Evolutionary conservation across 257 asterid genomes (phyloP).

Genomic region (Solanum piurae): DNA sequence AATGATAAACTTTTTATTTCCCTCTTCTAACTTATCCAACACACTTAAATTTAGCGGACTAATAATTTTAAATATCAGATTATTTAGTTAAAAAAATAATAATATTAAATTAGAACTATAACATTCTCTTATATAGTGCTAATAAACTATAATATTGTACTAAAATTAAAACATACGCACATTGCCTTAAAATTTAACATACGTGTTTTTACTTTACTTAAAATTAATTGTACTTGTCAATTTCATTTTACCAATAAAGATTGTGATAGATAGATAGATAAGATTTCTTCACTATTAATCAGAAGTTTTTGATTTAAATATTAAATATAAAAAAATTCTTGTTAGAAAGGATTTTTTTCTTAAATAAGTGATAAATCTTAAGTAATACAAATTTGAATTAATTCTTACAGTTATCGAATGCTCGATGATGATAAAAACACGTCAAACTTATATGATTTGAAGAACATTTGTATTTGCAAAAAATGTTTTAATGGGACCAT

Average conservation of each 20-base stretch:
- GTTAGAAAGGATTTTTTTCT: too few species aligned
- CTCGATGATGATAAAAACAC: too few species aligned
- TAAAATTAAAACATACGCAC: not conserved
- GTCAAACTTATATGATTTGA: not conserved
- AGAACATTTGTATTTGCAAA: not conserved
- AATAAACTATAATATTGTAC: not conserved
- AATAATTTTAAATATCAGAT: not conserved
- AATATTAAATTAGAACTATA: not conserved
- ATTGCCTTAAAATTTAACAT: not conserved
- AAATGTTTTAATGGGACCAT: not conserved
- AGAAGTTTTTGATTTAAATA: too few species aligned
- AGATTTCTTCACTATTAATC: too few species aligned
- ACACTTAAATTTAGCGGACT: not conserved
- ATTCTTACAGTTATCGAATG: fast-evolving
- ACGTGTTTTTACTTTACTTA: not conserved
- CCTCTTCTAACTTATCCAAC: not conserved
- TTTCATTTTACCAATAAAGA: too few species aligned
- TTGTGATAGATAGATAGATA: too few species aligned
- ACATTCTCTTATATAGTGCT: not conserved
- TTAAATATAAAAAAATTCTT: too few species aligned
- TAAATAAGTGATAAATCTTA: too few species aligned
- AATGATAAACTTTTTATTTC: not conserved
- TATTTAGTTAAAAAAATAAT: not conserved
- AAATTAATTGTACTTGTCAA: too few species aligned
- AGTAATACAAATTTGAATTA: not conserved